A percentile compares a stretch with the other conserved stretches of the same genome.
Evolutionary conservation across 1,139 yeast genomes (phyloP).

Genomic region (Candida tetrigidarum): DNA sequence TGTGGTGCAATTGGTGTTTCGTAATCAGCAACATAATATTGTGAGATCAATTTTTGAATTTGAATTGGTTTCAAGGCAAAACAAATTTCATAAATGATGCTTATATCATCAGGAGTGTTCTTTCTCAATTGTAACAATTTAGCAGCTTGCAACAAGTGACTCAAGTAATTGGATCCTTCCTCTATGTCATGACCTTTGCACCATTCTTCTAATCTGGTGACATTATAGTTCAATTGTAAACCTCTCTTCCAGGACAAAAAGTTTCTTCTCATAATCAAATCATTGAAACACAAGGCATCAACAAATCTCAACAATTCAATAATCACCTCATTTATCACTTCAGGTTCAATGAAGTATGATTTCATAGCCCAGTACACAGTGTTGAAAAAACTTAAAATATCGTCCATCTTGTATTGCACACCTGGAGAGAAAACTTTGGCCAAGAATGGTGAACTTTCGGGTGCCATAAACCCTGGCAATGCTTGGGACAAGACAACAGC

Average conservation of each 20-base stretch:
- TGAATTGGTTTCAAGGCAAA: conserved; percentile 93
- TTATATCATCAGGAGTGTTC: conserved; percentile 88
- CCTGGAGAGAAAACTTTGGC: conserved; percentile 79
- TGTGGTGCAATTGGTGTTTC: conserved; percentile 92
- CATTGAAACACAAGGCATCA: conserved; percentile 95
- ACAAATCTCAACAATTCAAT: conserved; percentile 84
- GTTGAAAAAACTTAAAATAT: conserved; percentile 86
- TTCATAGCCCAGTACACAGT: conserved; percentile 94
- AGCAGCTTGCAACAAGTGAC: conserved; percentile 92
- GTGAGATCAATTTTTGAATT: conserved; percentile 88
- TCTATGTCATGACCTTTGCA: conserved; percentile 93
- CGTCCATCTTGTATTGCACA: conserved; percentile 91
- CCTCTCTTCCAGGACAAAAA: conserved; percentile 99
- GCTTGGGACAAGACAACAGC: conserved; percentile 96
- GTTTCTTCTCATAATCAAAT: conserved; percentile 91
- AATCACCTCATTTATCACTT: conserved; percentile 84
- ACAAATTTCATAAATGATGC: conserved; percentile 92
- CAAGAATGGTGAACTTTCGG: conserved; percentile 83
- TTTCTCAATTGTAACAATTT: conserved; percentile 91
- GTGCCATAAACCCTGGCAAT: conserved; percentile 94
- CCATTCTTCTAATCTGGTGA: conserved; percentile 98
- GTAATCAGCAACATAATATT: conserved; percentile 91
- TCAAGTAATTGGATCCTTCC: conserved; percentile 86
- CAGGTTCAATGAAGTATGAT: conserved; percentile 84
- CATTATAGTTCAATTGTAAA: conserved; percentile 93